Evolutionary conservation across 208 protist species (phyloP).

Genomic region (Trypanosoma cruzi): DNA sequence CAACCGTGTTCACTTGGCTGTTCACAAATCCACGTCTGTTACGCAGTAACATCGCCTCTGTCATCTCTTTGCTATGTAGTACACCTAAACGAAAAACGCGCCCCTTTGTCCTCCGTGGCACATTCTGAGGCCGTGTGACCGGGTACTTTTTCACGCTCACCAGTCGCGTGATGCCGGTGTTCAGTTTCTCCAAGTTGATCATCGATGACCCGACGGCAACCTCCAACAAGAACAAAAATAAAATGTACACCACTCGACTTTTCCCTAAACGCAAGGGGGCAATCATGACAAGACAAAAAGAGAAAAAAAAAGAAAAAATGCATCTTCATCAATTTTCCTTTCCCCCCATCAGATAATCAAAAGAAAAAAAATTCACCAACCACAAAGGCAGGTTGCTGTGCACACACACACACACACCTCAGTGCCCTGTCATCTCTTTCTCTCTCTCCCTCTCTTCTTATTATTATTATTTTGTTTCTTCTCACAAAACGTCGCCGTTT

Average conservation of each 20-base stretch:
- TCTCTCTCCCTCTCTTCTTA: background rate
- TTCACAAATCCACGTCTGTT: conserved; percentile 85
- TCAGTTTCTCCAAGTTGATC: conserved; percentile 61
- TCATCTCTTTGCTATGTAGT: conserved; percentile 74
- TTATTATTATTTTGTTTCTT: conserved; percentile 1
- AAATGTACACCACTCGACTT: background rate
- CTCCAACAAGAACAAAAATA: background rate
- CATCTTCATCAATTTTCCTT: background rate
- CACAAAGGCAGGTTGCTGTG: background rate
- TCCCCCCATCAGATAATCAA: background rate
- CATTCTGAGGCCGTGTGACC: conserved; percentile 33
- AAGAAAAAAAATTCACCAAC: background rate
- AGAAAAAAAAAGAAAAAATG: background rate
- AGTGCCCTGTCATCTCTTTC: background rate
- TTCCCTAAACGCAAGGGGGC: conserved; percentile 3
- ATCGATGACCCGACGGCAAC: background rate
- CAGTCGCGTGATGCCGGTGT: conserved; percentile 67
- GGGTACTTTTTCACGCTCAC: conserved; percentile 65
- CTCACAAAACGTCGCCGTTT: background rate
- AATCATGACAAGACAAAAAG: background rate
- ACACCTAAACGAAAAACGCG: conserved; percentile 77
- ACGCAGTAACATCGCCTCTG: conserved; percentile 47
- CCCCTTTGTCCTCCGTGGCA: conserved; percentile 49
- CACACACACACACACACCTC: no score
- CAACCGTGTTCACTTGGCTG: conserved; percentile 81